Conservation (phyloP, 2,329 filamentous ascomycete species). For the Monosporascus sp. region DNA sequence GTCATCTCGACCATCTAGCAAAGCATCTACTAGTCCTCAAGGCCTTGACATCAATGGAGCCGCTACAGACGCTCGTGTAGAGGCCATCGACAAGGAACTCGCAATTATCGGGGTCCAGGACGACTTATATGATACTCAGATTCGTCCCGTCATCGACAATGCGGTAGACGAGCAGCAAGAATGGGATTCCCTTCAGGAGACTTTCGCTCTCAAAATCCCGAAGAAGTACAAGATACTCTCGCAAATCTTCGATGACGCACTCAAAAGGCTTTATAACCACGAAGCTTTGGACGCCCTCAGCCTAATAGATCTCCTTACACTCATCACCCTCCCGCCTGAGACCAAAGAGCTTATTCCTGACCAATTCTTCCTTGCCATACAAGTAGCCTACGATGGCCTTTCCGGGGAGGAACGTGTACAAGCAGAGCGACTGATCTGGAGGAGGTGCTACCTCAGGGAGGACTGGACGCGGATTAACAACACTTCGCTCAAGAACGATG, state of each 20-base stretch:
- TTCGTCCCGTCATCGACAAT: constrained; percentile 60
- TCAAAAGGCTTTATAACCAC: constrained; percentile 66
- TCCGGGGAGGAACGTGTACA: constrained; percentile 53
- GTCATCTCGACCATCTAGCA: constrained; percentile 28
- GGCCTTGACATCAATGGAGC: constrained; percentile 17
- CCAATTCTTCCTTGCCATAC: constrained; percentile 72
- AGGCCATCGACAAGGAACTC: constrained; percentile 57
- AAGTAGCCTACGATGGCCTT: constrained; percentile 50
- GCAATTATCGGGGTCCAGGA: constrained; percentile 76
- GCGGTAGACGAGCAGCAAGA: constrained; percentile 79
- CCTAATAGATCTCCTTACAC: constrained; percentile 71
- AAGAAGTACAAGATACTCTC: constrained; percentile 60
- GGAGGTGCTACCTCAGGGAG: constrained; percentile 76
- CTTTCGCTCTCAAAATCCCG: constrained; percentile 51
- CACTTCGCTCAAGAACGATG: constrained; percentile 68
- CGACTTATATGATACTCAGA: constrained; percentile 58
- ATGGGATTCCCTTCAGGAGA: constrained; percentile 67
- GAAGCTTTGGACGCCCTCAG: constrained; percentile 61
- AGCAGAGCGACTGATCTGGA: constrained; percentile 68
- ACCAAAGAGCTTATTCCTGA: constrained; percentile 50
- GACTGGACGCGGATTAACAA: constrained; percentile 79
- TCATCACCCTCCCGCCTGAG: constrained; percentile 48
- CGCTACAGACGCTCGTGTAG: constrained; percentile 28
- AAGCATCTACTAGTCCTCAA: constrained; percentile 22
- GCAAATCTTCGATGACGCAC: constrained; percentile 63